Base-by-base conservation (phyloP, 192 early-diverging fungal species). In the Helicostylum pulchrum region DNA sequence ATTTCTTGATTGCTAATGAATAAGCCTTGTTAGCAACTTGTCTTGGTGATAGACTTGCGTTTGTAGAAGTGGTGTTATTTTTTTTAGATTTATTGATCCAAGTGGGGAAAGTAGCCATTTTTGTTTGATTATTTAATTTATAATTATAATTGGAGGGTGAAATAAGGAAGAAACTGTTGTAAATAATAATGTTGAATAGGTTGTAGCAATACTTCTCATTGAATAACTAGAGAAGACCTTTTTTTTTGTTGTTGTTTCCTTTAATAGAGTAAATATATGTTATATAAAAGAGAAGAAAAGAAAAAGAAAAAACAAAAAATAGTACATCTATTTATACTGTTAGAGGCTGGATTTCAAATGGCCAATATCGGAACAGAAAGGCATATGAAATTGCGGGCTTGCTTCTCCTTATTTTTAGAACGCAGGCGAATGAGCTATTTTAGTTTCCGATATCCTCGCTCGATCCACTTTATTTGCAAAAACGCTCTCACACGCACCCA, bases 1-100 rank as follows among this genome's bases (percentile, higher is more conserved):
- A 44, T 47, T 73, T 73, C 32, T 67, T 67, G 32, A 45, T 26
- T 21, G 66, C 62, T 32, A 68, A 45, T 26, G 48, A 51, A 59
- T 68, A 64, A 4, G 71, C 62, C 63, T 58, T 62, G 44, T 50
- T 67, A 36, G 71, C 71, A 20, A 73, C 51, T 60, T 73, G 71
- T 4, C 71, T 51, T 32, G 71, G 71, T 34, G 71, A 66, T 14
- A 67, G 20, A 43, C 45, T 59, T 4, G 57, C 42, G n/a, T 31
- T 42, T 14, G n/a, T 44, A 11, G 20, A 30, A 56, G 31, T 59
- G 39, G 32, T 44, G n/a, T n/a, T n/a, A 26, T 26, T 26, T 26
- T 26, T 26, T 26, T 26, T 26, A 26, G 26, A 26, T 31, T 59
- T 59, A 44, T 45, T 59, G 57, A 36, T 15, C 57, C 57, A 59